Evolutionary conservation across 148 eudicot species (phyloP), one percentile per base, ranked within the genome.

Genomic region (Salicornia ramosissima): DNA sequence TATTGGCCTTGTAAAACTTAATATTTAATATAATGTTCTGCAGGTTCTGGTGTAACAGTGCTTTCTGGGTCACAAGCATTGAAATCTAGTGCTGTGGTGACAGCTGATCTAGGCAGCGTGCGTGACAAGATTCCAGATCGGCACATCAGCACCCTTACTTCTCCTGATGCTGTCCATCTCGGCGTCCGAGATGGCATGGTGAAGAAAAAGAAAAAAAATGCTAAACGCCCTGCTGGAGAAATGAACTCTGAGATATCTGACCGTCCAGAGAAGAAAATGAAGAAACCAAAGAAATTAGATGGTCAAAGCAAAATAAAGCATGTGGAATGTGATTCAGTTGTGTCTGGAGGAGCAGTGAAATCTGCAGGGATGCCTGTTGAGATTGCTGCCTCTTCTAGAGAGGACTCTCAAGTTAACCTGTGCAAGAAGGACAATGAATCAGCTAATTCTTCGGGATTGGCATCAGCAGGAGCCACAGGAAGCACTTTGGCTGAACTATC

Each of bases 161-260:
- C 66, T 33, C 25, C 3, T 63, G 74, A 70, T 55, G 57, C 70
- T 24, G 59, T 66, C 14, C 36, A 54, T 50, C 21, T 29, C 18
- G 67, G 54, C 21, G 30, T 33, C 47, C 33, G 53, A 24, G 53
- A 65, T 70, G 79, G 72, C 61, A 36, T 61, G 54, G 70, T 26
- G 39, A 84, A 82, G 77, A 87, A 87, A 77, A 80, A 69, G 66
- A 85, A 82, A 78, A 73, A 72, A 55, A 68, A 70, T 40, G 72
- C 39, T 51, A 87, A 85, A 78, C 82, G 70, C 56, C 80, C 76
- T 36, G 68, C 50, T 26, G 85, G 74, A 57, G 86, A 83, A 65
- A n/a, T 66, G 65, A 73, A 40, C 59, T 34, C 77, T 68, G 85
- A 72, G 55, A 82, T 76, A 73, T 64, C 83, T 46, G 71, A 42